Conservation (phyloP, 768 basidiomycete species). For the Hirschioporus abietinus region DNA sequence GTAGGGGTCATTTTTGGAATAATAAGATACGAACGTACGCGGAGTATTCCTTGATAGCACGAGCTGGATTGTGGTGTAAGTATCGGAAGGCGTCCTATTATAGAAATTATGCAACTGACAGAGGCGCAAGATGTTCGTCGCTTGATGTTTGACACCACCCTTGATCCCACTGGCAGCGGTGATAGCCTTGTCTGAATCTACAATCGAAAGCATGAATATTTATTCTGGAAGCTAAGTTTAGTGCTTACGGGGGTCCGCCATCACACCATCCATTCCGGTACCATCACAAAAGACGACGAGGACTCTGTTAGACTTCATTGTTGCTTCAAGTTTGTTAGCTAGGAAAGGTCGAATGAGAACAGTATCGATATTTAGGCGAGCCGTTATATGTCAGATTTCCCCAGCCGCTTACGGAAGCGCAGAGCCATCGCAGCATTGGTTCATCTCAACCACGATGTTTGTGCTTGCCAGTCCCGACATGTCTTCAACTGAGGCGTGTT, state of each 20-base stretch:
- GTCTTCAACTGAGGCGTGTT: background rate
- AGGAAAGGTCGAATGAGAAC: background rate
- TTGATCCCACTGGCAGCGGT: background rate
- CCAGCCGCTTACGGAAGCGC: background rate
- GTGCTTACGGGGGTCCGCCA: conserved; percentile 5
- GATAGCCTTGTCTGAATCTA: no score
- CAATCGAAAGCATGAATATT: no score
- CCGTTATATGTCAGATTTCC: background rate
- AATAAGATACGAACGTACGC: background rate
- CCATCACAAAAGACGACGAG: conserved; percentile 14
- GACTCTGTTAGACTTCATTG: background rate
- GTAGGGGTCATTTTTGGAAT: background rate
- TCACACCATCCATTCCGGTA: conserved; percentile 12
- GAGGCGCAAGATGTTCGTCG: conserved; percentile 12
- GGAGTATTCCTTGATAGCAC: background rate
- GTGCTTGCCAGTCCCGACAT: background rate
- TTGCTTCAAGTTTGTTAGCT: background rate
- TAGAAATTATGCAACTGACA: conserved; percentile 5
- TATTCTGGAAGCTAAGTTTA: background rate
- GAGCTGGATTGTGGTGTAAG: background rate
- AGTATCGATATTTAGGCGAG: background rate
- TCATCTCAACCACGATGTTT: background rate
- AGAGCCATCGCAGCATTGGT: background rate
- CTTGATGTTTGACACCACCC: background rate
- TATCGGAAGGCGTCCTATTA: background rate